Percentiles rank a stretch among this genome's conserved stretches.
Conservation (phyloP, 768 basidiomycete genomes). For the Xerocomellus dryophilus region DNA sequence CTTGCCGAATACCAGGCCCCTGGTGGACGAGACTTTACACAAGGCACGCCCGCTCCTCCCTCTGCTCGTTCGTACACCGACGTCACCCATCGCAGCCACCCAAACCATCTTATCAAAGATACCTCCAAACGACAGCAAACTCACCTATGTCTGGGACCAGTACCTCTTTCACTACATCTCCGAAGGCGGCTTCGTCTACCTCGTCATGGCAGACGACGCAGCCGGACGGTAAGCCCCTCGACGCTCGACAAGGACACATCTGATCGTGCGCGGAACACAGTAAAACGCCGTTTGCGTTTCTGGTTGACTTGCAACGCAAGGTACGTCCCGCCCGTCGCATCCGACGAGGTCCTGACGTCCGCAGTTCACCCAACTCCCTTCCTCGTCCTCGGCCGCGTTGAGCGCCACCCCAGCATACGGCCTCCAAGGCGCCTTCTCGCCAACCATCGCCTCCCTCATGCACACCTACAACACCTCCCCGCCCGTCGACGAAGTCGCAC, state of each 20-base stretch:
- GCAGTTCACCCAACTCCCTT: slow-evolving; percentile 61
- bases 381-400: slow-evolving; percentile 56
- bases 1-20: slow-evolving; percentile 80
- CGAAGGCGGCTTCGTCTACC: slow-evolving; percentile 80
- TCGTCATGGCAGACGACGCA: slow-evolving; percentile 93
- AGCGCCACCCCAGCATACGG: slow-evolving; percentile 52
- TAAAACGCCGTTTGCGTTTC: slow-evolving; percentile 91
- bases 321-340: too few species aligned
- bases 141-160: slow-evolving; percentile 89
- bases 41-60: slow-evolving; percentile 52
- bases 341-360: too few species aligned
- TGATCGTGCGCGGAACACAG: slow-evolving; percentile 35
- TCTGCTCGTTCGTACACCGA: not conserved
- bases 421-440: slow-evolving; percentile 69
- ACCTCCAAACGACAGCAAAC: slow-evolving; percentile 82
- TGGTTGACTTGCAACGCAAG: slow-evolving; percentile 79
- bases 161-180: slow-evolving; percentile 94
- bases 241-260: not conserved
- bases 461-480: slow-evolving; percentile 87
- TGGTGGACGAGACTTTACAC: slow-evolving; percentile 82
- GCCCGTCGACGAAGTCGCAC: slow-evolving; percentile 82
- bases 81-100: slow-evolving; percentile 50
- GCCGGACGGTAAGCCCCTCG: slow-evolving; percentile 65
- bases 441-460: slow-evolving; percentile 71
- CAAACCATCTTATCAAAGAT: slow-evolving; percentile 93